Percentiles rank a stretch among this genome's conserved stretches.
phyloP scores from a whole-genome alignment of 495 filamentous ascomycete genomes.

The Choiromyces venosus region DNA sequence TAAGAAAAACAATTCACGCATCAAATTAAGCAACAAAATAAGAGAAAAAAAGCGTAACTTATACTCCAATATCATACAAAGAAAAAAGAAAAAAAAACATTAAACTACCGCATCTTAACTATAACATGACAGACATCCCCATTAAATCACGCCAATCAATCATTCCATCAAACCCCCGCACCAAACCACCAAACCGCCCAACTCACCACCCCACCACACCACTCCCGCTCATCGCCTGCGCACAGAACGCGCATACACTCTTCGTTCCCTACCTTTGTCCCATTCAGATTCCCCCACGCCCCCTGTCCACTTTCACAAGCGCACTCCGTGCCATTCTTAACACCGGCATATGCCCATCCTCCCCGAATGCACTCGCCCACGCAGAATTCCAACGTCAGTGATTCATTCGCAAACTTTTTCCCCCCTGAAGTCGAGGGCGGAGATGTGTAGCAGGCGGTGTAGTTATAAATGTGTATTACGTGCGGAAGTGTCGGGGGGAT shows the following conservation, averaged over 20 bases:
- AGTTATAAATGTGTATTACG: slow-evolving; percentile 8
- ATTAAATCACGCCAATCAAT: no score
- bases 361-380: slow-evolving; percentile 10
- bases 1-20: no score
- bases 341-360: slow-evolving; percentile 22
- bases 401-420: slow-evolving; percentile 12
- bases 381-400: slow-evolving; percentile 24
- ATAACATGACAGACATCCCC: no score
- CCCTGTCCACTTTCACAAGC: slow-evolving; percentile 41
- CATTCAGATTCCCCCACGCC: slow-evolving; percentile 8
- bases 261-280: slow-evolving; percentile 14
- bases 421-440: no score
- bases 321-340: slow-evolving; percentile 40
- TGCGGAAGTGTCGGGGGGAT: slow-evolving; percentile 16
- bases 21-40: no score
- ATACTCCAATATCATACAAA: no score
- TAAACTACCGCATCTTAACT: no score
- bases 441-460: slow-evolving; percentile 25
- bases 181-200: neutral
- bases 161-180: no score
- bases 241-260: slow-evolving; percentile 29
- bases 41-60: no score
- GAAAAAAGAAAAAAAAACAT: no score
- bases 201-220: slow-evolving; percentile 14
- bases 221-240: slow-evolving; percentile 18